Base-by-base conservation (phyloP, 2,329 filamentous ascomycete species). In the Tolypocladium tropicale region DNA sequence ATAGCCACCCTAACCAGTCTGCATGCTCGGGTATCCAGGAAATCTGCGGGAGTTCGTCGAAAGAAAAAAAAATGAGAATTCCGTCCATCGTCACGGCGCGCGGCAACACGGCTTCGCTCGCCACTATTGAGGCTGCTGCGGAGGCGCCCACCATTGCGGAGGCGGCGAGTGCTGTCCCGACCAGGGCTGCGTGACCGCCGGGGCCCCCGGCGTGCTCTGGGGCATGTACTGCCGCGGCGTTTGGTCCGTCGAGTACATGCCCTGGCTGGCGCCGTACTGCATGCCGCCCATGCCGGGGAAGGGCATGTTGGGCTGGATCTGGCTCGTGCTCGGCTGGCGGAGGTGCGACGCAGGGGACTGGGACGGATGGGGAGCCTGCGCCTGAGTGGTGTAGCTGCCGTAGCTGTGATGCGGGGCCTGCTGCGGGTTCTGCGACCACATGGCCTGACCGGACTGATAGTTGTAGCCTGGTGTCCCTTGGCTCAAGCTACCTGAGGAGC, bases 371-470 rank as follows among this genome's bases (percentile, higher is more conserved):
- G 72, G 63, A 36, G 79, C 76, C 59, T 81, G 79, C 2, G 75
- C 74, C 62, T 82, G 78, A 36, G 78, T 76, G 7, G 78, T 75
- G 61, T 79, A 82, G 58, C 74, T 74, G 53, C 77, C 76, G 62
- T 79, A 82, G 60, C 72, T 77, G 62, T 77, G 77, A 60, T 83
- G 80, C 61, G 83, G 82, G 11, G 81, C 76, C 18, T 80, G 76
- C 67, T 86, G 86, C 46, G 85, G 82, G 52, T 81, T 79, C 61
- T 88, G 85, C 34, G 80, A 78, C 84, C 84, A 88, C 77, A 87
- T 84, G 54, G 62, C 58, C 65, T 82, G 82, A 58, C 74, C 76
- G 43, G 80, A 76, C 56, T 80, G 75, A 64, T 88, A 90, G 63
- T 79, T 90, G 62, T 80, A 85, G 67, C 86, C 87, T 62, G 79